Conservation (phyloP, 139 green algal species). For the Chara braunii region DNA sequence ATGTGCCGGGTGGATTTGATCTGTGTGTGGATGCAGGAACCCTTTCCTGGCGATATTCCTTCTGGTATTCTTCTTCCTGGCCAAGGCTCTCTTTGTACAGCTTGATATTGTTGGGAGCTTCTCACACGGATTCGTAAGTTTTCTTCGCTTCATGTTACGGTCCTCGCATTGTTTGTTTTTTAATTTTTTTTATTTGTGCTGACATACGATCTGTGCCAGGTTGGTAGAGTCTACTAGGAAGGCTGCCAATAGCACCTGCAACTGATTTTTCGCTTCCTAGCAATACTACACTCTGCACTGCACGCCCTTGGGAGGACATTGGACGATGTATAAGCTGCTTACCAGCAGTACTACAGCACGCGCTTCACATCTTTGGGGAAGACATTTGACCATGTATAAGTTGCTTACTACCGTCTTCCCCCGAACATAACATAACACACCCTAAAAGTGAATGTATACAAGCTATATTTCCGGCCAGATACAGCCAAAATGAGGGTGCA, state of each 20-base stretch:
- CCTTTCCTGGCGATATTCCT: background rate
- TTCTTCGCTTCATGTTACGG: background rate
- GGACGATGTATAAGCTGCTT: background rate
- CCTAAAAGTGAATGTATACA: too few relatives aligned
- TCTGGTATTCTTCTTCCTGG: slow-evolving; percentile 4
- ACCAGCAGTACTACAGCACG: background rate
- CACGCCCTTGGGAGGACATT: too few relatives aligned
- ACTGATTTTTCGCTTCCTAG: slow-evolving; percentile 5
- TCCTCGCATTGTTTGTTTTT: slow-evolving; percentile 5
- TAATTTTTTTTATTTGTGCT: background rate
- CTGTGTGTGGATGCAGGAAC: slow-evolving; percentile 18
- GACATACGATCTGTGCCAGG: too few relatives aligned
- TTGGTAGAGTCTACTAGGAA: background rate
- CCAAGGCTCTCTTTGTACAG: slow-evolving; percentile 10
- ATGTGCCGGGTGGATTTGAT: background rate
- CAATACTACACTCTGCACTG: too few relatives aligned
- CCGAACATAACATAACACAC: too few relatives aligned
- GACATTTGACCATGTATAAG: too few relatives aligned
- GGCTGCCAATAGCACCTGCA: background rate
- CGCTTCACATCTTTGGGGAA: too few relatives aligned
- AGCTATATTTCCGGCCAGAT: too few relatives aligned
- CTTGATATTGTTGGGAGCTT: slow-evolving; percentile 7
- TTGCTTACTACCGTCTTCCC: too few relatives aligned
- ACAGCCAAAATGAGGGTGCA: too few relatives aligned
- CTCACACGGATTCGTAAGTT: slow-evolving; percentile 10